Base-by-base conservation (phyloP, 768 basidiomycete species). In the Tulasnella sp. region DNA sequence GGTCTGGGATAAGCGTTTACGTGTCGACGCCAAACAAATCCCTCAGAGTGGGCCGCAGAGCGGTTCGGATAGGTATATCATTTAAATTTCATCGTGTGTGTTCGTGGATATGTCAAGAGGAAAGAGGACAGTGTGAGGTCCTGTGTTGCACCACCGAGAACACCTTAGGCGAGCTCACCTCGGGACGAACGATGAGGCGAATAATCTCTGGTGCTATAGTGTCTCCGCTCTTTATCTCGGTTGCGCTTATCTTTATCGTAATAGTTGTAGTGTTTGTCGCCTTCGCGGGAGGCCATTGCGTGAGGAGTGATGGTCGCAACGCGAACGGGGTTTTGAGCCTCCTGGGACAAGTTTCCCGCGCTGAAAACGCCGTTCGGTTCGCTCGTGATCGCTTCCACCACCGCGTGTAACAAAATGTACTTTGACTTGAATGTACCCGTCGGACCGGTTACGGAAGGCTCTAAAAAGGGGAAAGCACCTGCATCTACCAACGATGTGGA, bases 371-470 rank as follows among this genome's bases (percentile, higher is more conserved):
- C 61, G 61, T 67, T 67, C 26, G 5, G 29, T 67, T 67, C 55
- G 26, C 55, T 26, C 55, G 23, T 78, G 69, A 77, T 67, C 69
- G 11, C 15, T 77, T 32, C 71, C 11, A 40, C 35, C 71, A 40
- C 71, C 71, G 23, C 71, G n/a, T 26, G 29, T 67, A 18, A 61
- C 70, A 35, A n/a, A 32, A 80, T 79, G 78, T 80, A 74, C 73
- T 81, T 77, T 61, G 81, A 81, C 57, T 69, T 81, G 44, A 81
- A 81, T 69, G 75, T 81, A 20, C 78, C 81, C 42, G 80, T 76
- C 37, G 48, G 78, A 73, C 80, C 80, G 44, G 69, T 76, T 40
- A 55, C 61, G 15, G 61, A 67, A 35, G 61, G 61, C 61, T 67
- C 61, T 26, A 67, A 67, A 35, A 67, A 67, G 26, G 61, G 61